Base-by-base conservation (phyloP, 2,329 filamentous ascomycete genomes). In the Endocalyx cinctus region DNA sequence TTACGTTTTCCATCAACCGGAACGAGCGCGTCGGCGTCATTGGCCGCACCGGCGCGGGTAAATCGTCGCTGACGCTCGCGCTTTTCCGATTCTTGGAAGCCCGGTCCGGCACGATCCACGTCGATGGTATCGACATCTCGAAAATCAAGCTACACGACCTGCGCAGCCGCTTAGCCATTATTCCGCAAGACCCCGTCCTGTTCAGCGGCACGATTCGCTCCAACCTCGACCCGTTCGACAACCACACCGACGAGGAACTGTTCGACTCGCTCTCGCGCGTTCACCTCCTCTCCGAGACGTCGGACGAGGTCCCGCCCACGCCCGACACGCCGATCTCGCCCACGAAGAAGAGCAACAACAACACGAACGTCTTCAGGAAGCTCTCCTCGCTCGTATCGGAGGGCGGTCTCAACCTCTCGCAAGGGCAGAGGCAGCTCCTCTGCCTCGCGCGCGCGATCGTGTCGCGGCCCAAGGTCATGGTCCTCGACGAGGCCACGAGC, bases 31-130 rank as follows among this genome's bases (percentile, higher is more conserved):
- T 89, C 12, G 84, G 84, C n/a, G 79, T 88, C 4, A 79, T 89
- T 5, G 85, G 85, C 10, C 76, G 85, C 12, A 89, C 85, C 0
- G 84, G 84, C 4, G 84, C 84, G 0, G 84, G 84, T 36, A 89
- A 89, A 59, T 86, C 82, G 0, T 84, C 81, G 0, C 60, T 89
- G 15, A 87, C 84, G 0, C 66, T 88, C 2, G 83, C 84, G 0
- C 64, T 89, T 1, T 88, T 89, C 70, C 79, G 84, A 14, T 87
- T 89, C 64, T 63, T 89, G 10, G 82, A 87, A 53, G 74, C 81
- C 1, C 62, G 70, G 5, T 71, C 77, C 10, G 84, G 84, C 7
- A 73, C 60, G 11, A 79, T 89, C 41, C 55, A 67, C 37, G 83
- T 90, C 40, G 85, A 89, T 47, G 84, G 83, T 0, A 46, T 87